Evolutionary conservation across 2,329 filamentous ascomycete genomes (phyloP).

Genomic region (Aspergillus sp.): DNA sequence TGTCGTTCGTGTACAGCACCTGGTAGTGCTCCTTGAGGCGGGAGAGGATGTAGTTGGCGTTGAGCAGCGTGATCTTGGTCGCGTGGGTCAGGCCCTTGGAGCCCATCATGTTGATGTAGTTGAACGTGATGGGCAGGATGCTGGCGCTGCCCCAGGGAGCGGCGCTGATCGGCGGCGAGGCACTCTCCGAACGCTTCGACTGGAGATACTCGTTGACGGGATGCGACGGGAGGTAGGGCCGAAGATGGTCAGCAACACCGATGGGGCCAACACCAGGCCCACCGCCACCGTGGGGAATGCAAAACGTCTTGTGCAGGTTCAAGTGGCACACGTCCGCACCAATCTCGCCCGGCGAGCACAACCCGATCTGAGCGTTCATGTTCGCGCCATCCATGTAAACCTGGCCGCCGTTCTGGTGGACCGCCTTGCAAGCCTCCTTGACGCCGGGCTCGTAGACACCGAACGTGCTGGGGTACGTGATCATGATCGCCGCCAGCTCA

Average conservation of each 20-base stretch:
- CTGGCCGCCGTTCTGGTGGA: conserved; percentile 80
- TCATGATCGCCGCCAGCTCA: conserved; percentile 85
- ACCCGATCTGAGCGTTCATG: conserved; percentile 95
- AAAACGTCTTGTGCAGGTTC: conserved; percentile 98
- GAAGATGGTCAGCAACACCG: conserved; percentile 74
- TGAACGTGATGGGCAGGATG: conserved; percentile 89
- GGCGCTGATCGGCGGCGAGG: conserved; percentile 63
- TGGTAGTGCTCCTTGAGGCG: conserved; percentile 77
- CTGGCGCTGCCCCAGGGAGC: conserved; percentile 80
- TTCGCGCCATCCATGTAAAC: conserved; percentile 99
- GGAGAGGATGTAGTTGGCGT: conserved; percentile 92
- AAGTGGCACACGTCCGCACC: conserved; percentile 95
- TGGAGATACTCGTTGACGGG: conserved; percentile 45
- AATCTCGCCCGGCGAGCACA: conserved; percentile 90
- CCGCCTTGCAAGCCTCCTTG: conserved; percentile 73
- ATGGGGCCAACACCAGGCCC: conserved; percentile 91
- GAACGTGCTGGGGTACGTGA: conserved; percentile 92
- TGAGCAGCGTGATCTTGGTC: conserved; percentile 85
- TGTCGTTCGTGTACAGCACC: conserved; percentile 86
- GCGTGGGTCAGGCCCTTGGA: conserved; percentile 73
- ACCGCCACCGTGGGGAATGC: conserved; percentile 90
- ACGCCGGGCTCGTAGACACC: conserved; percentile 89
- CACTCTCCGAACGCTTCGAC: conserved; percentile 32
- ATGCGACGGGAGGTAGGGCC: conserved; percentile 65
- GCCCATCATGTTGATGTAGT: conserved; percentile 93